These are phyloP conservation scores for Beta lomatogona DNA, from an alignment of 179 eudicot genomes.

Conservation along the genomic window DNA sequence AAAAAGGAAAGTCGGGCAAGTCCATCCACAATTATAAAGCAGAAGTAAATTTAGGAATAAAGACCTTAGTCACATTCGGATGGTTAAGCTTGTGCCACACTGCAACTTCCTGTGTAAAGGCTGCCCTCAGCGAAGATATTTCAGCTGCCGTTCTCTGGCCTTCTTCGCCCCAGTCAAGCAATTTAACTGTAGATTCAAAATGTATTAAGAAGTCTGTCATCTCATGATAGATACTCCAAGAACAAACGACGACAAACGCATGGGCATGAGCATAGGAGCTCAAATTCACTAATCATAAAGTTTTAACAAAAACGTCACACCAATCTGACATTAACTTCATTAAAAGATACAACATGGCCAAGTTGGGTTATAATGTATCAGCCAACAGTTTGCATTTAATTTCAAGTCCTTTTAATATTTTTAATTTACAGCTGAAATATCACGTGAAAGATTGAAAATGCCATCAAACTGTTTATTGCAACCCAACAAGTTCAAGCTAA, in stretches of 20 bases:
- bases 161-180: constrained; percentile 99
- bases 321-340: constrained; percentile 13
- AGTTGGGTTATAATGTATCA: constrained; percentile 34
- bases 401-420: constrained; percentile 23
- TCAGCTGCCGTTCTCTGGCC: constrained; percentile 93
- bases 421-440: constrained; percentile 36
- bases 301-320: neutral
- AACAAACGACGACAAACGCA: neutral
- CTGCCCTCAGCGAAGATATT: constrained; percentile 81
- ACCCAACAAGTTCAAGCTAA: constrained; percentile 47
- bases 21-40: neutral
- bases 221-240: neutral
- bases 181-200: constrained; percentile 59
- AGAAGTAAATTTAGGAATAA: constrained; percentile 6
- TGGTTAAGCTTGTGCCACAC: constrained; percentile 99
- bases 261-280: constrained; percentile 6
- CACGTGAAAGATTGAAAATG: constrained; percentile 70
- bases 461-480: constrained; percentile 44
- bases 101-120: constrained; percentile 93
- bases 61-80: constrained; percentile 96
- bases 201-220: constrained; percentile 9
- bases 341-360: constrained; percentile 27
- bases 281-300: neutral
- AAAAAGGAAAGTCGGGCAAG: neutral
- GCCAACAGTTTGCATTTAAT: constrained; percentile 39